Conservation (phyloP, 2,329 filamentous ascomycete species). For the Stenocarpella maydis region DNA sequence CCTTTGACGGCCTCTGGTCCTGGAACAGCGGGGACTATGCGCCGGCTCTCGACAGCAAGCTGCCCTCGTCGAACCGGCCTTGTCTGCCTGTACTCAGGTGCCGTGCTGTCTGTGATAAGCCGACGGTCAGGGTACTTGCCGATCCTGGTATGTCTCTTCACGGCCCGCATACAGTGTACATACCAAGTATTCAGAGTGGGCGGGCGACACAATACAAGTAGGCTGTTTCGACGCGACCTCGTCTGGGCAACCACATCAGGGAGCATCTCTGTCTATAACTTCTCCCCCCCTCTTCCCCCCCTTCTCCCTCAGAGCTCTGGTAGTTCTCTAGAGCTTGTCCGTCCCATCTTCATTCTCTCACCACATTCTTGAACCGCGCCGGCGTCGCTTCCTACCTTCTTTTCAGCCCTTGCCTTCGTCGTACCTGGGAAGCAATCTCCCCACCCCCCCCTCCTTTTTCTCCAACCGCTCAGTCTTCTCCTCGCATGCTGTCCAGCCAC, state of each 20-base stretch:
- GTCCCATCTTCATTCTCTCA: conserved; percentile 34
- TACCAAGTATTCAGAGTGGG: conserved; percentile 14
- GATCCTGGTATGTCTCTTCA: conserved; percentile 1
- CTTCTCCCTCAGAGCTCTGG: conserved; percentile 53
- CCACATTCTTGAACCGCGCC: conserved; percentile 26
- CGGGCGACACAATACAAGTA: conserved; percentile 27
- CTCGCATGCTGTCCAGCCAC: conserved; percentile 27
- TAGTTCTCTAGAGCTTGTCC: conserved; percentile 49
- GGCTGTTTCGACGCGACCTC: conserved; percentile 21
- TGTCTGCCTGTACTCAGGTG: conserved; percentile 17
- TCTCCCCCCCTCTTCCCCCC: conserved; percentile 24
- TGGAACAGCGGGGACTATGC: conserved; percentile 27
- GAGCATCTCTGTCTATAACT: conserved; percentile 24
- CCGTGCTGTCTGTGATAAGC: conserved; percentile 17
- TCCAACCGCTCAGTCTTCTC: neutral
- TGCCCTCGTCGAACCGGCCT: conserved; percentile 25
- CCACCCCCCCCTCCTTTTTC: too few species aligned
- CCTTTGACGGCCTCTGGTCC: conserved; percentile 16
- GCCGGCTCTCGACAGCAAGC: conserved; percentile 9
- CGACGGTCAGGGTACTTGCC: neutral
- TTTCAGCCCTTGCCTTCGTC: conserved; percentile 32
- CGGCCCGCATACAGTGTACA: neutral
- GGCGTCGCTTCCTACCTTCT: conserved; percentile 34
- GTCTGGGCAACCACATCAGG: neutral
- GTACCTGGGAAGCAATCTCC: neutral